Base-by-base conservation (phyloP, 306 rosid genomes). In the Trichosanthes cucumerina region DNA sequence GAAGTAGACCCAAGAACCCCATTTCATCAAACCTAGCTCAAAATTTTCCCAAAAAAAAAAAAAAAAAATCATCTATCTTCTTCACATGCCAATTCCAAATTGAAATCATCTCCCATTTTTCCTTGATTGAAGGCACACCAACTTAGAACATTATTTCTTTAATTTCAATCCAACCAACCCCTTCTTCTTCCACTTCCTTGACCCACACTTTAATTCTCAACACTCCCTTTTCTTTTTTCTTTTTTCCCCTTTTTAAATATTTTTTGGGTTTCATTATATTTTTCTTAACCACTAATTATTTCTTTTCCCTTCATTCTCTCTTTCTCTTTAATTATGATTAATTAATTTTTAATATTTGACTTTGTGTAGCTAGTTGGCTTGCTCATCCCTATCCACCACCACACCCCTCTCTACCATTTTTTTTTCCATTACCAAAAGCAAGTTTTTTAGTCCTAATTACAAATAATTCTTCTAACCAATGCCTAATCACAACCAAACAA, bases 61-160 rank as follows among this genome's bases (percentile, higher is more conserved):
- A 41, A 41, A 9, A 39, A 64, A 39, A 38, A n/a, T 0, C 0
- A 1, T 69, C 33, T 26, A 43, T 23, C 38, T 70, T 44, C 36
- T 71, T 71, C 76, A 26, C 57, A 44, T 46, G 77, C 41, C 24
- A 71, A 71, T 46, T 71, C 57, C 23, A 71, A 71, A 71, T 71
- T 71, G 77, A 70, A 44, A 70, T 70, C 54, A 69, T 41, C 39
- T 71, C 57, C 11, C 24, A 71, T 23, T 41, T 70, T 71, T 66
- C 83, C 82, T 83, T 83, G 85, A 81, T 78, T 83, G 86, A 88
- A 80, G 87, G 78, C 88, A 70, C 78, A 85, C 88, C 86, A 82
- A 84, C 85, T 85, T 84, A 54, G 80, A 75, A 82, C 83, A 83
- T 56, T 84, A 83, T 56, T 84, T 85, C 69, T 85, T 85, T 89